These are phyloP conservation scores for Alternaria sp. DNA, from an alignment of 2,329 filamentous ascomycete species.

Conservation along the genomic window DNA sequence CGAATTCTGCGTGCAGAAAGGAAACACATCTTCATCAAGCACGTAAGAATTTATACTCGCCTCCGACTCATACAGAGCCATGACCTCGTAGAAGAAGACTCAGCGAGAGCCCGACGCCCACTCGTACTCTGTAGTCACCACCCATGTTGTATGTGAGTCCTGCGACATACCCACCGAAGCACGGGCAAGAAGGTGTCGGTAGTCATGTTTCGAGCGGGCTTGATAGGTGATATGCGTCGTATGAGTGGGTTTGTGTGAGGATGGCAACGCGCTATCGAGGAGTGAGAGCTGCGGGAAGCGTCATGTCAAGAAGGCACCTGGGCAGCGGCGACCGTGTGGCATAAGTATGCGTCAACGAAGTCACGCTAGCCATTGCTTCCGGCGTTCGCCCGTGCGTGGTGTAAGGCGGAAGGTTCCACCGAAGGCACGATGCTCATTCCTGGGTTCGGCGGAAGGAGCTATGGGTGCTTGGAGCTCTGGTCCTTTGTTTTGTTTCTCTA, in stretches of 20 bases:
- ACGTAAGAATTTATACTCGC: too few relatives aligned
- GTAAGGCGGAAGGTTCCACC: rapidly evolving
- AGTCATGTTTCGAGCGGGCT: neutral
- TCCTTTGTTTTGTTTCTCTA: neutral
- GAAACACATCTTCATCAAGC: too few relatives aligned
- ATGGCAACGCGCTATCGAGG: rapidly evolving
- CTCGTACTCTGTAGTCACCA: too few relatives aligned
- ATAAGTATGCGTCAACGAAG: neutral
- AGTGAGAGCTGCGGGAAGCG: neutral
- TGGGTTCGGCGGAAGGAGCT: neutral
- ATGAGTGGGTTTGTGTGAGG: neutral
- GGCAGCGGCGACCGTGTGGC: neutral
- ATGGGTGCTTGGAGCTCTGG: too few relatives aligned
- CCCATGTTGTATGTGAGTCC: too few relatives aligned
- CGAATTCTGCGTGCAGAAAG: too few relatives aligned
- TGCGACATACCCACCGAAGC: too few relatives aligned
- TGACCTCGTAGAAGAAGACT: too few relatives aligned
- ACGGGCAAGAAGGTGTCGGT: neutral
- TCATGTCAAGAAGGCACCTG: neutral
- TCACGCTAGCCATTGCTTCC: neutral
- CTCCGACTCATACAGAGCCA: too few relatives aligned
- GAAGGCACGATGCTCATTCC: neutral
- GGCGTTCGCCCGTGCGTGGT: neutral
- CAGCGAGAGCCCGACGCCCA: too few relatives aligned
- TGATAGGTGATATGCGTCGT: neutral